phyloP scores from a whole-genome alignment of 805 yeast species.

The Kodamaea lidongshanica region DNA sequence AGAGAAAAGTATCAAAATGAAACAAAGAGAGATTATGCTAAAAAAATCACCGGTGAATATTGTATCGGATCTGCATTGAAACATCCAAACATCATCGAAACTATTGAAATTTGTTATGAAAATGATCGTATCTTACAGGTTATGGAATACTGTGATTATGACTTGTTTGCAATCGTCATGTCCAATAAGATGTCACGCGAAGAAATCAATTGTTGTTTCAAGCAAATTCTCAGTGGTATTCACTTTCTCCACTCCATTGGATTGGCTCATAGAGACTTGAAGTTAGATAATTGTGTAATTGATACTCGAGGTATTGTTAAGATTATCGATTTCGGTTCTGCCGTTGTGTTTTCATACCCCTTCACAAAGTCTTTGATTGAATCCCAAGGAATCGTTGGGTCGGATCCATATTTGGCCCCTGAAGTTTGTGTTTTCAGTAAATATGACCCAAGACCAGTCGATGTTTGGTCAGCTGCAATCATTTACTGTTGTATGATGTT shows the following conservation, averaged over 20 bases:
- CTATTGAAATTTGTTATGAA: constrained; percentile 87
- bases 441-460: constrained; percentile 90
- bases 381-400: constrained; percentile 80
- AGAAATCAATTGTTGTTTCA: constrained; percentile 85
- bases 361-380: constrained; percentile 66
- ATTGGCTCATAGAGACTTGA: constrained; percentile 84
- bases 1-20: constrained; percentile 71
- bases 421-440: constrained; percentile 79
- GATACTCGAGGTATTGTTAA: constrained; percentile 78
- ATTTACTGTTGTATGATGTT: constrained; percentile 89
- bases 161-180: constrained; percentile 91
- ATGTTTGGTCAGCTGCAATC: constrained; percentile 89
- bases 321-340: constrained; percentile 89
- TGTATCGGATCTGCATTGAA: constrained; percentile 88
- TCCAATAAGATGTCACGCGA: constrained; percentile 75
- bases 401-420: constrained; percentile 88
- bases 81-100: constrained; percentile 85
- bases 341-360: constrained; percentile 87
- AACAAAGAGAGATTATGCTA: constrained; percentile 77
- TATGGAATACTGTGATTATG: constrained; percentile 92
- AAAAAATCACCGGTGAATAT: constrained; percentile 89
- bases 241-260: constrained; percentile 80
- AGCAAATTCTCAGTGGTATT: constrained; percentile 77
- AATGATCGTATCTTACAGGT: constrained; percentile 82
- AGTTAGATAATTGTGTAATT: constrained; percentile 88